A percentile compares a stretch with the other conserved stretches of the same genome.
These are phyloP conservation scores for Purpureocillium takamizusanense DNA, from an alignment of 2,329 filamentous ascomycete genomes.

Conservation along the genomic window DNA sequence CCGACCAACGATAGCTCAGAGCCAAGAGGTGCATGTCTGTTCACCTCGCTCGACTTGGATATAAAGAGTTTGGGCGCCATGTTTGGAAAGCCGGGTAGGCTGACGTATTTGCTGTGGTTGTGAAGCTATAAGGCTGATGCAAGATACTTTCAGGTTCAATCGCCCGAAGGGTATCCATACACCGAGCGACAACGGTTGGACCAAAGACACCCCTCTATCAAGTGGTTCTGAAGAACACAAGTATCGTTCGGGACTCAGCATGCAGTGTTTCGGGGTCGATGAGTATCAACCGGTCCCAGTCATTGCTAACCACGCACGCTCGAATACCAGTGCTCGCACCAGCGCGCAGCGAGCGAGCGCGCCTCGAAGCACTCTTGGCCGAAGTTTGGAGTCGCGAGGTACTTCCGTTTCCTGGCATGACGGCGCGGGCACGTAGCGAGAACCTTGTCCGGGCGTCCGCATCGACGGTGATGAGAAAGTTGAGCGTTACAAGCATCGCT, in stretches of 20 bases:
- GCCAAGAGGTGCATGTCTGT: conserved; percentile 36
- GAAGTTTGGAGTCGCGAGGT: conserved; percentile 80
- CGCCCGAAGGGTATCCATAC: conserved; percentile 65
- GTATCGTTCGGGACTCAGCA: conserved; percentile 50
- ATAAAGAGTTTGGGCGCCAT: conserved; percentile 68
- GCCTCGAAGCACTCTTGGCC: conserved; percentile 62
- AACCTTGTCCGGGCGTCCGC: conserved; percentile 70
- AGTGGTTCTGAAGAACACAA: conserved; percentile 81
- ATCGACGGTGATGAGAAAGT: conserved; percentile 77
- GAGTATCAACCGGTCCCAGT: conserved; percentile 69
- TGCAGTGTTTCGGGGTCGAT: conserved; percentile 28
- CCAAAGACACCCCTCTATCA: conserved; percentile 60
- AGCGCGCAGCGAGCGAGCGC: conserved; percentile 63
- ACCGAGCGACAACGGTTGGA: conserved; percentile 66
- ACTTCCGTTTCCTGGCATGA: conserved; percentile 78
- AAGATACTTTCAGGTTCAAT: conserved; percentile 37
- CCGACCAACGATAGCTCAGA: conserved; percentile 39
- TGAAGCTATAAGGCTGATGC: neutral
- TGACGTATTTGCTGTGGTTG: neutral
- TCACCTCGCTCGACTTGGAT: conserved; percentile 57
- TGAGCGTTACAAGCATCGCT: conserved; percentile 74
- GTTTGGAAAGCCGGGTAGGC: conserved; percentile 60
- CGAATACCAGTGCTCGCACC: conserved; percentile 64
- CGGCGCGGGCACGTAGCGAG: conserved; percentile 53
- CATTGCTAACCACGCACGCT: conserved; percentile 60